phyloP scores from a whole-genome alignment of 2,329 filamentous ascomycete species.

The Epicoccum sorghinum region DNA sequence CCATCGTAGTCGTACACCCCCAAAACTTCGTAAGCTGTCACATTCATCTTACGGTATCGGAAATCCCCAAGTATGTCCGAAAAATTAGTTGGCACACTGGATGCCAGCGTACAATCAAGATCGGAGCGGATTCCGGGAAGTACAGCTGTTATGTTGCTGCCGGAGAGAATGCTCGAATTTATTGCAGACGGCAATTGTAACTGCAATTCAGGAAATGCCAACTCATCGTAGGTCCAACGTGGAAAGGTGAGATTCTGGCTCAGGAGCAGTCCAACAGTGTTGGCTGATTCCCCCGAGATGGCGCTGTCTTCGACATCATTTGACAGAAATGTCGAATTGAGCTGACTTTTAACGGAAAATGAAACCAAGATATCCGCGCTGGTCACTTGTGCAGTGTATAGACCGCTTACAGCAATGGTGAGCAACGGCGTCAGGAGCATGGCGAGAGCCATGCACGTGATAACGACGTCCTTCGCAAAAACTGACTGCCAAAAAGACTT shows the following conservation, averaged over 20 bases:
- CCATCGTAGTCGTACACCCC: not conserved
- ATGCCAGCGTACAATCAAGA: not conserved
- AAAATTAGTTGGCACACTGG: not conserved
- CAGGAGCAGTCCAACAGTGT: not conserved
- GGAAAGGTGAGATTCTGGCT: conserved; percentile 1
- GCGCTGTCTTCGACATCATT: not conserved
- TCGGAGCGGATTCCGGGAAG: conserved; percentile 3
- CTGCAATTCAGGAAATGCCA: not conserved
- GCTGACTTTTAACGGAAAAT: not conserved
- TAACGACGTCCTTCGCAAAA: not conserved
- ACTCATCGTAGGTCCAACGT: conserved; percentile 1
- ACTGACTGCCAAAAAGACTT: not conserved
- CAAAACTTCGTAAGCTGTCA: not conserved
- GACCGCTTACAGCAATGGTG: conserved; percentile 2
- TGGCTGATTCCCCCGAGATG: not conserved
- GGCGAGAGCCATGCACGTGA: not conserved
- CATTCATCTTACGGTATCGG: not conserved
- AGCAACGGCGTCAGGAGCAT: conserved; percentile 1
- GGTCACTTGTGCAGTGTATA: not conserved
- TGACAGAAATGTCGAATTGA: not conserved
- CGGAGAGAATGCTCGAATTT: not conserved
- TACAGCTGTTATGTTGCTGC: not conserved
- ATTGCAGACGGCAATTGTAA: not conserved
- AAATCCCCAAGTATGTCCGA: not conserved
- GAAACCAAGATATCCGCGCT: not conserved